Base-by-base conservation (phyloP, 176 grass and related monocot genomes). In the Ananas comosus region DNA sequence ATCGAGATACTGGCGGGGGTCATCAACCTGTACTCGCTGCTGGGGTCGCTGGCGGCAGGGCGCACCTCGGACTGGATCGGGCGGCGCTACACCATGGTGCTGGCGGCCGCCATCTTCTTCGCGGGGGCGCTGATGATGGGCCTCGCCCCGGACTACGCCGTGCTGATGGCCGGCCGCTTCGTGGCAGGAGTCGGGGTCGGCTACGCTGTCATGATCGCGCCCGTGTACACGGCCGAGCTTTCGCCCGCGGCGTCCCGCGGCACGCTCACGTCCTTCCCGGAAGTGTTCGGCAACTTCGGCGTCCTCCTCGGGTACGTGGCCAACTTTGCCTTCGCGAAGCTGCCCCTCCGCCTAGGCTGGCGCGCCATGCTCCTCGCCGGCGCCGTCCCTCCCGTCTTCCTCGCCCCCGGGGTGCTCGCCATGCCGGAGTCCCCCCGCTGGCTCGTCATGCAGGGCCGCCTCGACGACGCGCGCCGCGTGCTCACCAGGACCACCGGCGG, bases 371-470 rank as follows among this genome's bases (percentile, higher is more conserved):
- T 96, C 73, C 75, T 80, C 13, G 81, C 79, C 2, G 88, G 93
- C 27, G 83, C 83, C 28, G 76, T 87, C 12, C 93, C 93, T 29
- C 80, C 93, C 0, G 9, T 87, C 17, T 80, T 92, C 63, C 83
- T 96, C 10, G 81, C 74, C 14, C 0, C 76, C 0, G 83, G 33
- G 0, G 80, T 96, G n/a, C 87, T 92, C 25, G 71, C 79, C 53
- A 96, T 96, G 93, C 93, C 93, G 53, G 93, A 92, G 83, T 96
- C 93, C 0, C 93, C 93, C 0, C 64, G 93, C 59, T 96, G 93
- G 93, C 88, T 96, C 42, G 86, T 85, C 73, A 89, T 97, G 93
- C 86, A 85, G 50, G 86, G 84, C 3, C 83, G 86, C 24, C 11
- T 91, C n/a, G 78, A 50, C 10, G 83, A 89, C 53, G 88, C 86